Conservation (phyloP, 2,329 filamentous ascomycete genomes). For the Diaporthe citri region DNA sequence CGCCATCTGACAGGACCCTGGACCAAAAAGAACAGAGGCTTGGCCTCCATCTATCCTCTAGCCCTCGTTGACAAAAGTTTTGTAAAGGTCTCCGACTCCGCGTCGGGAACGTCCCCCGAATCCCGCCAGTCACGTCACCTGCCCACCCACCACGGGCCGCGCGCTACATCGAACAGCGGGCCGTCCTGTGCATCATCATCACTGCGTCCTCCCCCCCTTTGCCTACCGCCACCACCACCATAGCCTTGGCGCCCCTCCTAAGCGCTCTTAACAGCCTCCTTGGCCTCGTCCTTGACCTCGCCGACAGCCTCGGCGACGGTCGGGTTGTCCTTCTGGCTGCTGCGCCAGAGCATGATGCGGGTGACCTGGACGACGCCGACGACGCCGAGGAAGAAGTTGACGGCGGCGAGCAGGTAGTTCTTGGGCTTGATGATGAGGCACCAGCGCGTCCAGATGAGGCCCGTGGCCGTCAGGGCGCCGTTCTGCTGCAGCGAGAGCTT, state of each 20-base stretch:
- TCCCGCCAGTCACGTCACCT: constrained; percentile 1
- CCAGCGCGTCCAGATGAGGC: constrained; percentile 98
- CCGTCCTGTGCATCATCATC: neutral
- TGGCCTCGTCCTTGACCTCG: constrained; percentile 51
- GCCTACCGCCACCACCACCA: neutral
- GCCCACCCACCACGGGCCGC: constrained; percentile 21
- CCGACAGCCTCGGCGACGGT: constrained; percentile 49
- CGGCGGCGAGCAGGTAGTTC: constrained; percentile 93
- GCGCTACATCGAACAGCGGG: constrained; percentile 2
- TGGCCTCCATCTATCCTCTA: constrained; percentile 26
- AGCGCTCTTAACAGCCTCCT: constrained; percentile 52
- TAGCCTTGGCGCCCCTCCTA: neutral
- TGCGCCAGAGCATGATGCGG: constrained; percentile 79
- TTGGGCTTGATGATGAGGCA: constrained; percentile 96
- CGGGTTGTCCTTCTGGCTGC: constrained; percentile 66
- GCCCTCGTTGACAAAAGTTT: neutral
- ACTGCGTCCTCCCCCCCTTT: neutral
- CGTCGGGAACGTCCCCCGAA: neutral
- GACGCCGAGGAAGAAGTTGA: constrained; percentile 97
- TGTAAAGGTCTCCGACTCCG: neutral
- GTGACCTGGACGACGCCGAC: constrained; percentile 86
- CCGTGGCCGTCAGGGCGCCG: constrained; percentile 87
- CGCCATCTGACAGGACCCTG: neutral
- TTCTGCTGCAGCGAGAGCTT: constrained; percentile 96
- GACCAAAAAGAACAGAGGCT: neutral